Evolutionary conservation across 495 filamentous ascomycete species (phyloP).

Genomic region (Penicillium longicatenatum): DNA sequence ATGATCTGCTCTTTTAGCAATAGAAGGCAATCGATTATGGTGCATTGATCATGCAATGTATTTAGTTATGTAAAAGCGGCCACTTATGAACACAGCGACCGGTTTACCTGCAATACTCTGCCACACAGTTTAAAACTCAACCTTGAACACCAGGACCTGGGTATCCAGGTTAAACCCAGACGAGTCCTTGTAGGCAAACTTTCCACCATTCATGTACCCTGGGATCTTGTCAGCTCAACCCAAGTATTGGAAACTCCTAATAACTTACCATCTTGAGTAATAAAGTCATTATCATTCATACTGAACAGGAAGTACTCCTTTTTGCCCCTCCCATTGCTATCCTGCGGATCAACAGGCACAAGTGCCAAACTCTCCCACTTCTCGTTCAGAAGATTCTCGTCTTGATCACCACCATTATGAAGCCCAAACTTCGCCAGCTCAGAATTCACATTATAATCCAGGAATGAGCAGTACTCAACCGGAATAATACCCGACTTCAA

Average conservation of each 20-base stretch:
- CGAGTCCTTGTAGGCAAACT: constrained; percentile 59
- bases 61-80: too few species aligned
- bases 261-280: constrained; percentile 69
- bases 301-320: constrained; percentile 71
- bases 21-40: not conserved
- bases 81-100: too few species aligned
- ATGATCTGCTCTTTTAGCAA: not conserved
- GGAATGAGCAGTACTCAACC: constrained; percentile 67
- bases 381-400: constrained; percentile 65
- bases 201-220: constrained; percentile 66
- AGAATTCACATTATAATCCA: constrained; percentile 72
- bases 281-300: constrained; percentile 78
- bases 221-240: too few species aligned
- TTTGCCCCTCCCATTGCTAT: constrained; percentile 16
- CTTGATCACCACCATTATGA: constrained; percentile 65
- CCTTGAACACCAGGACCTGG: constrained; percentile 73
- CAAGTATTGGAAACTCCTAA: too few species aligned
- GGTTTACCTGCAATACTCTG: too few species aligned
- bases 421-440: constrained; percentile 69
- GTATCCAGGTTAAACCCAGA: constrained; percentile 66
- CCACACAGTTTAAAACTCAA: constrained; percentile 56
- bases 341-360: constrained; percentile 56
- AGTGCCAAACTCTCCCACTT: constrained; percentile 79
- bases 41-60: not conserved
- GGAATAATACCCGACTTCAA: constrained; percentile 59